Conservation (phyloP, 2,329 filamentous ascomycete genomes). For the Truncatella angustata region DNA sequence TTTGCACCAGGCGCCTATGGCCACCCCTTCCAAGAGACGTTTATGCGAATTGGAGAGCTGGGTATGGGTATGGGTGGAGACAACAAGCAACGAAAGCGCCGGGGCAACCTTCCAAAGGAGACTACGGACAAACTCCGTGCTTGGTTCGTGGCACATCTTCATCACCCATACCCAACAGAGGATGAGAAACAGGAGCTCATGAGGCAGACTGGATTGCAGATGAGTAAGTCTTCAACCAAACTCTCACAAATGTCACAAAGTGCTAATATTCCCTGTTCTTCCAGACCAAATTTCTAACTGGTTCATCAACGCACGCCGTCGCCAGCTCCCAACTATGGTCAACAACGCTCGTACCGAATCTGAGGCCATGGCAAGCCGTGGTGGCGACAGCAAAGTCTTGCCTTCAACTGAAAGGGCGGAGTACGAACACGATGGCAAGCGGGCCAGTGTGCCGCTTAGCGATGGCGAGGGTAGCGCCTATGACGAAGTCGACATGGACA, state of each 20-base stretch:
- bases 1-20: constrained; percentile 41
- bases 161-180: constrained; percentile 83
- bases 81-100: constrained; percentile 58
- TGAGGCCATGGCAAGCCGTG: constrained; percentile 41
- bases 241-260: constrained; percentile 8
- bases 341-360: constrained; percentile 53
- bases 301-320: constrained; percentile 76
- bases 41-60: constrained; percentile 39
- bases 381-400: constrained; percentile 35
- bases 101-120: constrained; percentile 88
- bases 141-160: constrained; percentile 77
- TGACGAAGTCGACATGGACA: constrained; percentile 40
- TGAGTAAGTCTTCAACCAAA: constrained; percentile 57
- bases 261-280: constrained; percentile 14
- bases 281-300: constrained; percentile 73
- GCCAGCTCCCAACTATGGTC: constrained; percentile 61
- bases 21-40: constrained; percentile 38
- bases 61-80: constrained; percentile 39
- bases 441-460: constrained; percentile 38
- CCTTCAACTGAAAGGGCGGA: constrained; percentile 36
- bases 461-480: constrained; percentile 45
- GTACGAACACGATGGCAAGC: constrained; percentile 34
- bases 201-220: constrained; percentile 70
- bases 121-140: constrained; percentile 77
- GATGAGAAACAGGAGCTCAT: constrained; percentile 85